Percentiles rank a stretch among this genome's conserved stretches.
phyloP scores from a whole-genome alignment of 2,329 filamentous ascomycete species.

The Talaromyces sp. region DNA sequence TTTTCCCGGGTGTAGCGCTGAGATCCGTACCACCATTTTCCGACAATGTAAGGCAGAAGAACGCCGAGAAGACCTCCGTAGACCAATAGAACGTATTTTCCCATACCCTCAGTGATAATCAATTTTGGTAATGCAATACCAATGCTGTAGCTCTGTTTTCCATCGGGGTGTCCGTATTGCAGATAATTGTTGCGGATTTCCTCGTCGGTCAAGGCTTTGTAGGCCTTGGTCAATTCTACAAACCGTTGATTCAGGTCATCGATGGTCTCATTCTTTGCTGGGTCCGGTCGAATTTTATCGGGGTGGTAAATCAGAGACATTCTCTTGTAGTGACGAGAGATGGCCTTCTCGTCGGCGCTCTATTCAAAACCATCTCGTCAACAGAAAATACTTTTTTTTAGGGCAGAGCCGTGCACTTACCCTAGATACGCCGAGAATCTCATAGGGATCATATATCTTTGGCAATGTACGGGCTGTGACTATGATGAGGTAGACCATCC shows the following conservation, averaged over 20 bases:
- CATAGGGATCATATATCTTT: conserved; percentile 95
- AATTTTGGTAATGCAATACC: conserved; percentile 93
- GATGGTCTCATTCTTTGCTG: conserved; percentile 81
- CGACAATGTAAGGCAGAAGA: conserved; percentile 85
- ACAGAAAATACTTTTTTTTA: not conserved
- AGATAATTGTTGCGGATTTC: conserved; percentile 96
- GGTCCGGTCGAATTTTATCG: conserved; percentile 83
- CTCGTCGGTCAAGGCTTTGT: conserved; percentile 96
- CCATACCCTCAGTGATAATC: conserved; percentile 88
- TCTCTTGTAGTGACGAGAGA: conserved; percentile 85
- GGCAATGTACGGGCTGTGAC: conserved; percentile 68
- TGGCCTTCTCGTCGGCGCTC: conserved; percentile 81
- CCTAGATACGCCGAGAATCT: conserved; percentile 82
- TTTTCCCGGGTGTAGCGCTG: conserved; percentile 91
- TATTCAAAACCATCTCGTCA: conserved; percentile 42
- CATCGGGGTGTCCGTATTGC: conserved; percentile 92
- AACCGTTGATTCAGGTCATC: conserved; percentile 83
- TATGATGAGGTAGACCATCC: conserved; percentile 87
- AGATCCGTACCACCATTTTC: conserved; percentile 98
- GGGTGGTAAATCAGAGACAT: conserved; percentile 86
- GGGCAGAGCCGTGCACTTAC: conserved; percentile 45
- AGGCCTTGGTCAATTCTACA: conserved; percentile 94
- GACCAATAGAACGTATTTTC: conserved; percentile 88
- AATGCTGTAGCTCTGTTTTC: conserved; percentile 97
- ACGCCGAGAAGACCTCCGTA: conserved; percentile 88